Evolutionary conservation across 2,329 filamentous ascomycete species (phyloP), one percentile per base, ranked within the genome.

Genomic region (Cytospora chrysosperma): DNA sequence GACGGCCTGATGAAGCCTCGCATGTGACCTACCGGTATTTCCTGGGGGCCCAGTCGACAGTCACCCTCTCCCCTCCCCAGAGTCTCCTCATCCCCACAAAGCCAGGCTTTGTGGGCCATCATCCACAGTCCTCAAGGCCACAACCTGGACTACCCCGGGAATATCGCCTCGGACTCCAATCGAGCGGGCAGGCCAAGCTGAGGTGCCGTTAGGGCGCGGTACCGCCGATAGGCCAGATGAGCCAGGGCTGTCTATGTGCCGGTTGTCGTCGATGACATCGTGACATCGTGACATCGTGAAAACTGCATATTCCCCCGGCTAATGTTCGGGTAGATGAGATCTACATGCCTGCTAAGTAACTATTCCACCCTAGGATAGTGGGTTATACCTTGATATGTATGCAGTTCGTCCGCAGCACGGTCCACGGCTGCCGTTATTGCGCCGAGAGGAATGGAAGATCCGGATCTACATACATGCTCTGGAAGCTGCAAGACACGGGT

Each of bases 31-130:
- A 6, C 6, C 10, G n/a, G n/a, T 24, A 21, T 21, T 12, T 13
- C 37, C 19, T 28, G 28, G 57, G n/a, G 57, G n/a, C 49, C 49
- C 57, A 52, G 57, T 59, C 57, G 49, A 59, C 57, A 43, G 57
- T 59, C 57, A 51, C 49, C 57, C 47, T 59, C 12, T 40, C 43
- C 49, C 57, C 57, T 53, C 49, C 57, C 57, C 57, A 59, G 57
- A 24, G 57, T 53, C 57, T 43, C 32, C 57, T 52, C 30, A 34
- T 53, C 57, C 40, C 49, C 57, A 53, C 52, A 43, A 19, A 15
- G 19, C 21, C 12, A n/a, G 27, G 19, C 26, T 9, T 43, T 24
- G 9, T 47, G 43, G 43, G 19, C n/a, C 43, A 24, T 15, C 43
- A 24, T 24, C 43, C 43, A 30, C 6, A 15, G 8, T 9, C n/a